A percentile compares a stretch with the other conserved stretches of the same genome.
Evolutionary conservation across 805 yeast species (phyloP).

Genomic region (Nakazawaea ernobii): DNA sequence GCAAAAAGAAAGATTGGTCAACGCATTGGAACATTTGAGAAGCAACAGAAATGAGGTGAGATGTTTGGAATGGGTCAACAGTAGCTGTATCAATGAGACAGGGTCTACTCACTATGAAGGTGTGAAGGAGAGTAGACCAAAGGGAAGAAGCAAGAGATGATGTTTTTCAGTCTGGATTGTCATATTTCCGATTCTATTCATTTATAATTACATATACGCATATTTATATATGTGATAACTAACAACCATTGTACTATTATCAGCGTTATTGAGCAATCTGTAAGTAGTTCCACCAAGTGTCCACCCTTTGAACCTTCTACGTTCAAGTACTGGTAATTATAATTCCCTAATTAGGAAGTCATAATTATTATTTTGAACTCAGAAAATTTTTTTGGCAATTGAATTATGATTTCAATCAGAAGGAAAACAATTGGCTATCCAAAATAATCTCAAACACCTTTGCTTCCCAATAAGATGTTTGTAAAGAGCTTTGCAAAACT

Average conservation of each 20-base stretch:
- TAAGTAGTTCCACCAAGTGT: too few relatives aligned
- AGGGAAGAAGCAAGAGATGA: constrained; percentile 13
- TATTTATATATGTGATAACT: too few relatives aligned
- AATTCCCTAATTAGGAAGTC: constrained; percentile 1
- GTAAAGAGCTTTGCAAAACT: not conserved
- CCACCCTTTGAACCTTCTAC: too few relatives aligned
- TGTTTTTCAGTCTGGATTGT: not conserved
- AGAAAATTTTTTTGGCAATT: not conserved
- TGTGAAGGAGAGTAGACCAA: constrained; percentile 16
- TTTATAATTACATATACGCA: not conserved
- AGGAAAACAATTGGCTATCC: constrained; percentile 7
- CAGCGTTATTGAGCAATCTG: not conserved
- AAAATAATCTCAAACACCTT: too few relatives aligned
- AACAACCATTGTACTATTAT: too few relatives aligned
- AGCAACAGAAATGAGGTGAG: constrained; percentile 37
- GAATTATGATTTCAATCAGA: constrained; percentile 1
- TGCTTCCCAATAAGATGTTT: not conserved
- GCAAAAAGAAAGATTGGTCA: constrained; percentile 19
- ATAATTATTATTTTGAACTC: not conserved
- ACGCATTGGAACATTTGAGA: constrained; percentile 26
- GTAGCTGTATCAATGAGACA: constrained; percentile 43
- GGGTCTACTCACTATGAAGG: constrained; percentile 58
- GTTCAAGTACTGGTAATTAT: too few relatives aligned
- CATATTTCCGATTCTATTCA: not conserved
- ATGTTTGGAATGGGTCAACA: constrained; percentile 58